Evolutionary conservation across 2,329 filamentous ascomycete genomes (phyloP), one percentile per base, ranked within the genome.

Genomic region (Emergomyces africanus): DNA sequence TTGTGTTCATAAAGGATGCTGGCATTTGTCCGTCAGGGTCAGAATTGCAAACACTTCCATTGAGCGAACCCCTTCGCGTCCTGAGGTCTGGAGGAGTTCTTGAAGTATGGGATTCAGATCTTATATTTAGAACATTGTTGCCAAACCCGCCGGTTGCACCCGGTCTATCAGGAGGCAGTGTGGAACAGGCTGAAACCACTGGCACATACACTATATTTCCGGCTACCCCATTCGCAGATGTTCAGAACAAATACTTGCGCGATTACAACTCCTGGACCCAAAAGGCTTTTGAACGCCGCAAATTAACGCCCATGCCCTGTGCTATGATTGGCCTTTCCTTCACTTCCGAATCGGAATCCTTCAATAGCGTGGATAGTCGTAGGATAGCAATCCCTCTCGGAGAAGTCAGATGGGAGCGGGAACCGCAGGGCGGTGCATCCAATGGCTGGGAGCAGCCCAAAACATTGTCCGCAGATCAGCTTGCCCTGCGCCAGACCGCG

Each of bases 81-180:
- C 77, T 96, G 41, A 84, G 81, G 64, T 85, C 88, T 0, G 90
- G 89, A 18, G 92, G 92, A 4, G 83, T 84, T 1, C 68, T 96
- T 30, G 92, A 96, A 70, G 79, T 95, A 18, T 96, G 91, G 91
- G 91, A 96, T 64, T 87, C 87, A 5, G 91, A 96, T 72, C 84
- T 90, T 69, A 82, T 86, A 14, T 83, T 96, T 63, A 87, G 91
- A 65, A 91, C 90, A 71, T 79, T 97, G 33, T 79, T 89, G 56
- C 89, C 89, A 2, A 89, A 94, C 69, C 83, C 88, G 1, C 84
- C 85, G 2, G 81, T 80, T 15, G 77, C 81, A 58, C 73, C 79
- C 64, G 75, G 79, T 60, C n/a, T 57, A 51, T 79, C 83, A 20
- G 79, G 83, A 44, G 81, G 84, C 54, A 83, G 89, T 60, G 79